phyloP scores from a whole-genome alignment of 805 yeast species.

The Torulaspora gathmanii region DNA sequence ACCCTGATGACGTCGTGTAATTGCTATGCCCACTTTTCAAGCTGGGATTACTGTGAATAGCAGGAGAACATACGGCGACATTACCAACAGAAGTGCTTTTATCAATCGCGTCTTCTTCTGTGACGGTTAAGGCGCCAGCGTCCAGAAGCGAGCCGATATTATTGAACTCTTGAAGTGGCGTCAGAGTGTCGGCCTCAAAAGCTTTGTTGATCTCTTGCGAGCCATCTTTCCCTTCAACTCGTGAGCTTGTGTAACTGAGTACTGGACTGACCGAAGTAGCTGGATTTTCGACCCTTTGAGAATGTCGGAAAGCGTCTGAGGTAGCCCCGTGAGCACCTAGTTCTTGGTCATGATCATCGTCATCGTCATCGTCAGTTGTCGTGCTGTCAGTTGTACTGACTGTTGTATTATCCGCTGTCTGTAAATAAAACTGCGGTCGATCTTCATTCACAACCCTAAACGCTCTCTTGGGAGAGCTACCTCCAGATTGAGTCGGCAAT shows the following conservation, averaged over 20 bases:
- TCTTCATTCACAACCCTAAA: slow-evolving; percentile 34
- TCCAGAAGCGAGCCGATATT: slow-evolving; percentile 1
- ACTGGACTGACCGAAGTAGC: background rate
- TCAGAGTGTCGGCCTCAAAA: background rate
- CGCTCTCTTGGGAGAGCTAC: slow-evolving; percentile 10
- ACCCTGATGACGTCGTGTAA: slow-evolving; percentile 8
- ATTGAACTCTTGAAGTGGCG: background rate
- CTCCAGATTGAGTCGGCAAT: background rate
- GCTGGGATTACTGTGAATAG: slow-evolving; percentile 3
- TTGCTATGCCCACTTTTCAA: slow-evolving; percentile 10
- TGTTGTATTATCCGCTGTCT: slow-evolving; percentile 18
- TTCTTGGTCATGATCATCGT: background rate
- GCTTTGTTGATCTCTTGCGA: background rate
- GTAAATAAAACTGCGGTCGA: slow-evolving; percentile 26
- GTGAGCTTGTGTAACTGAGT: background rate
- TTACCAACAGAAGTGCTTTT: background rate
- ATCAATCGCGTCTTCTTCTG: background rate
- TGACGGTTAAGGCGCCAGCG: slow-evolving; percentile 2
- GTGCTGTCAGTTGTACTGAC: slow-evolving; percentile 2
- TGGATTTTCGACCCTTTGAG: background rate
- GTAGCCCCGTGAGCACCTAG: background rate
- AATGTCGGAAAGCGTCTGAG: too few relatives aligned
- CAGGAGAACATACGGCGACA: background rate
- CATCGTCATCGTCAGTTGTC: slow-evolving; percentile 2
- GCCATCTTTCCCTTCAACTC: background rate